Base-by-base conservation (phyloP, 108 stramenopile species). In the Cyclotella cryptica region DNA sequence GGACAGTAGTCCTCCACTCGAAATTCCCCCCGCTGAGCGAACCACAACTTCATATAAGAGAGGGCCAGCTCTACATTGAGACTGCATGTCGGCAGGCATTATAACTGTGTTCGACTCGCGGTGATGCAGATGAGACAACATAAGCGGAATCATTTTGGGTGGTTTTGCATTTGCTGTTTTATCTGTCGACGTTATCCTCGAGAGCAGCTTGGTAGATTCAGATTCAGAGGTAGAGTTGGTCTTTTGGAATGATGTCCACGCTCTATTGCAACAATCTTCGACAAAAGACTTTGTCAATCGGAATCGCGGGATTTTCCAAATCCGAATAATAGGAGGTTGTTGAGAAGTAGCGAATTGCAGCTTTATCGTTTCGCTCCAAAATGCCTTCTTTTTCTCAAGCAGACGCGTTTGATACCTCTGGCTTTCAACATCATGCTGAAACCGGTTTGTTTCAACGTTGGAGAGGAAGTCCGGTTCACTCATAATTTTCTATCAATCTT, bases 81-180 rank as follows among this genome's bases (percentile, higher is more conserved):
- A 9, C 29, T 75, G 74, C 74, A 75, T 66, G 22, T 75, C 29
- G 10, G 57, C 45, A 0, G 74, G 74, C 39, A 67, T 52, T 28
- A 75, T 67, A 21, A 67, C 74, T 9, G 66, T 59, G 46, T 57
- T 55, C 6, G 35, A 58, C 26, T 22, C 28, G 30, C 10, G 14
- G 45, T 75, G 54, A 67, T 42, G 42, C 22, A 75, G 51, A 17
- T 75, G 74, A 14, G 74, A 75, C 0, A 75, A 18, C 40, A 75
- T 5, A 5, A 57, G 22, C n/a, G 60, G 60, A 3, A 15, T 61
- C 0, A 4, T 39, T 19, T 14, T 65, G 14, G 49, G 6, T 5
- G 35, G 35, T 35, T 35, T 35, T 35, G n/a, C n/a, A n/a, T n/a
- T n/a, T 14, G 45, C 47, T 28, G 6, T 9, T 17, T 11, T 12